Conservation (phyloP, 352 stramenopile species). For the Globisporangium paddicum region DNA sequence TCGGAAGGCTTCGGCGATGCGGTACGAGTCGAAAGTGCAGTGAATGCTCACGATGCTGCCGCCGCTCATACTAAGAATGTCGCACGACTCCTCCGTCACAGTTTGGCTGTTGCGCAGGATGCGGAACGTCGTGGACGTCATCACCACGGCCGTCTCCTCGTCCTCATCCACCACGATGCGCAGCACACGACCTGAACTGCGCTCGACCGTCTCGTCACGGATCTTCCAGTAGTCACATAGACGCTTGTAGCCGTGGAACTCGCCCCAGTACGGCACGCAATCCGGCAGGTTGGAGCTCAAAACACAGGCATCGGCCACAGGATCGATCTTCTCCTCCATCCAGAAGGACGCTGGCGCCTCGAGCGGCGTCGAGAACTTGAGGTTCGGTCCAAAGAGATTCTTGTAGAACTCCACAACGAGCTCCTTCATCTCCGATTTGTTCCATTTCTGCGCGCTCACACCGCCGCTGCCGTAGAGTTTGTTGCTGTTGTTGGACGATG, state of each 20-base stretch:
- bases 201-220: slow-evolving; percentile 82
- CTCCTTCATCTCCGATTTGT: slow-evolving; percentile 70
- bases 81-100: slow-evolving; percentile 83
- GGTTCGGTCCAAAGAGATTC: slow-evolving; percentile 67
- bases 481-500: slow-evolving; percentile 11
- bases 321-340: slow-evolving; percentile 84
- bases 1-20: slow-evolving; percentile 76
- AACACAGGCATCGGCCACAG: slow-evolving; percentile 61
- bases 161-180: slow-evolving; percentile 83
- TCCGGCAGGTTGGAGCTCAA: slow-evolving; percentile 84
- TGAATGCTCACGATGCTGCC: slow-evolving; percentile 80
- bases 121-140: slow-evolving; percentile 84
- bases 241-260: slow-evolving; percentile 87
- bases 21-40: slow-evolving; percentile 85
- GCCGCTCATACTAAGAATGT: slow-evolving; percentile 74
- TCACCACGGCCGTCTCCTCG: slow-evolving; percentile 83
- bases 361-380: slow-evolving; percentile 78
- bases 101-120: slow-evolving; percentile 85
- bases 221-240: slow-evolving; percentile 88
- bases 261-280: slow-evolving; percentile 84
- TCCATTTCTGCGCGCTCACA: slow-evolving; percentile 34
- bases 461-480: slow-evolving; percentile 11
- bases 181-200: slow-evolving; percentile 74
- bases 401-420: slow-evolving; percentile 76
- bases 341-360: slow-evolving; percentile 75